Evolutionary conservation across 2,329 filamentous ascomycete genomes (phyloP).

Genomic region (Rhinocladiella mackenziei): DNA sequence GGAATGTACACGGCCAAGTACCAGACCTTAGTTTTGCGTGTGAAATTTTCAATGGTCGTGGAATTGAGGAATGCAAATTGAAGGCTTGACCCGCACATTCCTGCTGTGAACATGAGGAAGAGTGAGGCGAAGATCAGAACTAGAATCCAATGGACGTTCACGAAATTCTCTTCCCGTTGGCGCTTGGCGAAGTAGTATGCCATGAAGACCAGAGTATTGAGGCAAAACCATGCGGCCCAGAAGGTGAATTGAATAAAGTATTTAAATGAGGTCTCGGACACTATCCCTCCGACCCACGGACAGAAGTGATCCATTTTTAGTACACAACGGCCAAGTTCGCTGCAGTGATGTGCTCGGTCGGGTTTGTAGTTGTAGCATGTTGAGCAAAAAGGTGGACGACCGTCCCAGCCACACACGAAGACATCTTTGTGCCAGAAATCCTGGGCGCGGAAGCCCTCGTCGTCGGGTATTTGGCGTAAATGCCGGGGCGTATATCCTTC

Average conservation of each 20-base stretch:
- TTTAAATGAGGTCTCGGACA: constrained; percentile 82
- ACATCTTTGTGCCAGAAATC: constrained; percentile 59
- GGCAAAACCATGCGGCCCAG: constrained; percentile 67
- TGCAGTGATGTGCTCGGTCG: constrained; percentile 82
- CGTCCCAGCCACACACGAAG: constrained; percentile 78
- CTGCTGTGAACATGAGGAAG: constrained; percentile 74
- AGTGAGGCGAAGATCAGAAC: constrained; percentile 63
- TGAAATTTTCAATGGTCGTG: constrained; percentile 79
- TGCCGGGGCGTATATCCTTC: constrained; percentile 13
- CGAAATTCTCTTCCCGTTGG: constrained; percentile 33
- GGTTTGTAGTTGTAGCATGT: constrained; percentile 83
- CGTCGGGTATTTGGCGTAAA: constrained; percentile 24
- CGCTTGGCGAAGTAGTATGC: constrained; percentile 61
- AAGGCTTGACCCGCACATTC: constrained; percentile 71
- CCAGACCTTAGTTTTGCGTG: constrained; percentile 58
- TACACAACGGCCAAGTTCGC: constrained; percentile 75
- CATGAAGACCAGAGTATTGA: constrained; percentile 59
- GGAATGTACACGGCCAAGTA: constrained; percentile 72
- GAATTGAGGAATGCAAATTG: constrained; percentile 68
- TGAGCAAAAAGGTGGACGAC: constrained; percentile 81
- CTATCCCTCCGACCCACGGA: constrained; percentile 90
- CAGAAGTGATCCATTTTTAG: constrained; percentile 94
- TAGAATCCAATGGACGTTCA: constrained; percentile 62
- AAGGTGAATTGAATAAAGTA: constrained; percentile 85
- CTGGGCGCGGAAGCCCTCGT: constrained; percentile 27